Conservation (phyloP, 2,329 filamentous ascomycete genomes). For the Hysterium pulicare region DNA sequence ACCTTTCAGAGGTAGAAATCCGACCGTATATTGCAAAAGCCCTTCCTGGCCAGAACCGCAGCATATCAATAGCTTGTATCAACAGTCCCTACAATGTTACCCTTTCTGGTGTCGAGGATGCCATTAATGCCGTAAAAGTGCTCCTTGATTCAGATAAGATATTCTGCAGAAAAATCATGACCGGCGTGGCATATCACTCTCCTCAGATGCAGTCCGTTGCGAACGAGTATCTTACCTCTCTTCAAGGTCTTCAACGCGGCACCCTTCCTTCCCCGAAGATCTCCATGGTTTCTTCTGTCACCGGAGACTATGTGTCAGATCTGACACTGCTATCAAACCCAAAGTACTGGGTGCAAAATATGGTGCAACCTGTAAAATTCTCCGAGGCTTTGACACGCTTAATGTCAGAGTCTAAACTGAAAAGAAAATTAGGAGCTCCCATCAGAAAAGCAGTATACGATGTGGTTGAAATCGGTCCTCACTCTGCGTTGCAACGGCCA, state of each 20-base stretch:
- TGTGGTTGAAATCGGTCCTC: slow-evolving; percentile 26
- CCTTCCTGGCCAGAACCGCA: not conserved
- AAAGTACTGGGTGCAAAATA: slow-evolving; percentile 40
- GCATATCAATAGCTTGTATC: slow-evolving; percentile 12
- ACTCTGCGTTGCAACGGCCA: slow-evolving; percentile 25
- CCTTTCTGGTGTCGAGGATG: slow-evolving; percentile 39
- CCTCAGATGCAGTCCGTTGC: slow-evolving; percentile 31
- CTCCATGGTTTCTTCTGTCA: slow-evolving; percentile 1
- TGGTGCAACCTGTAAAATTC: slow-evolving; percentile 37
- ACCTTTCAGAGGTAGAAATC: slow-evolving; percentile 21
- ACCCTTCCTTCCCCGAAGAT: not conserved
- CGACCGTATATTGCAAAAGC: slow-evolving; percentile 17
- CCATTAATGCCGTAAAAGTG: slow-evolving; percentile 26
- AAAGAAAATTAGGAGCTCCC: slow-evolving; percentile 19
- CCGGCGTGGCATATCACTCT: slow-evolving; percentile 44
- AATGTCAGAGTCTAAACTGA: slow-evolving; percentile 15
- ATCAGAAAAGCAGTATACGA: slow-evolving; percentile 16
- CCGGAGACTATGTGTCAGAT: not conserved
- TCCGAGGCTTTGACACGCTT: slow-evolving; percentile 6
- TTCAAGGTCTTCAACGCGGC: not conserved
- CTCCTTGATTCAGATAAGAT: slow-evolving; percentile 30
- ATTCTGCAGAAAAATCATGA: slow-evolving; percentile 37
- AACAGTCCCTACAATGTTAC: slow-evolving; percentile 43
- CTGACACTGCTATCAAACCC: not conserved
- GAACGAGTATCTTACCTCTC: slow-evolving; percentile 3